phyloP scores from a whole-genome alignment of 129 eudicot species.

The Centella asiatica region DNA sequence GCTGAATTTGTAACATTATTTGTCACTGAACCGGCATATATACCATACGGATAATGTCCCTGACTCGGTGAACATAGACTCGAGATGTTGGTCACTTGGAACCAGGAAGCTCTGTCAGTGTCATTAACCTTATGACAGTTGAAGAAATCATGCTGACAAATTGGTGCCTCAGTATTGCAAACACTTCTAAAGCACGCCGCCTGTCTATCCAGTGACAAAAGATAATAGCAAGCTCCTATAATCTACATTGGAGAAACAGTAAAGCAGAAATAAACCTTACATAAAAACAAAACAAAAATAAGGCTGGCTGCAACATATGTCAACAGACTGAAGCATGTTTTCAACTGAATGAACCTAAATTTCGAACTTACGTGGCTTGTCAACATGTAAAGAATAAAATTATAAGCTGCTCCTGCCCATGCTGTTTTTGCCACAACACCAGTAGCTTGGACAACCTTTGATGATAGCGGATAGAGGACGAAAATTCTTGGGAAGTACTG shows the following conservation, averaged over 20 bases:
- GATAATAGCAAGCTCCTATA: no score
- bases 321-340: no score
- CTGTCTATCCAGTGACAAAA: no score
- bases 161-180: no score
- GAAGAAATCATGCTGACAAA: constrained; percentile 52
- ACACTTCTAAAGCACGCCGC: no score
- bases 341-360: no score
- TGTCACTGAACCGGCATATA: constrained; percentile 66
- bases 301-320: no score
- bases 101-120: constrained; percentile 39
- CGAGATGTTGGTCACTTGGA: no score
- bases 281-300: background rate
- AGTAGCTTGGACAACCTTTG: constrained; percentile 72
- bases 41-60: constrained; percentile 59
- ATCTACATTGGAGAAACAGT: no score
- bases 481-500: constrained; percentile 80
- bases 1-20: constrained; percentile 48
- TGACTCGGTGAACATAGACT: no score
- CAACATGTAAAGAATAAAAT: constrained; percentile 77
- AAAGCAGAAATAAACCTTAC: background rate
- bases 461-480: constrained; percentile 70
- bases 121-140: constrained; percentile 47
- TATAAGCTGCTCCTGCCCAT: constrained; percentile 97
- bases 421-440: constrained; percentile 91
- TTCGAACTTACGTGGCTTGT: constrained; percentile 99